phyloP scores from a whole-genome alignment of 352 stramenopile genomes.

The Detonula confervacea region DNA sequence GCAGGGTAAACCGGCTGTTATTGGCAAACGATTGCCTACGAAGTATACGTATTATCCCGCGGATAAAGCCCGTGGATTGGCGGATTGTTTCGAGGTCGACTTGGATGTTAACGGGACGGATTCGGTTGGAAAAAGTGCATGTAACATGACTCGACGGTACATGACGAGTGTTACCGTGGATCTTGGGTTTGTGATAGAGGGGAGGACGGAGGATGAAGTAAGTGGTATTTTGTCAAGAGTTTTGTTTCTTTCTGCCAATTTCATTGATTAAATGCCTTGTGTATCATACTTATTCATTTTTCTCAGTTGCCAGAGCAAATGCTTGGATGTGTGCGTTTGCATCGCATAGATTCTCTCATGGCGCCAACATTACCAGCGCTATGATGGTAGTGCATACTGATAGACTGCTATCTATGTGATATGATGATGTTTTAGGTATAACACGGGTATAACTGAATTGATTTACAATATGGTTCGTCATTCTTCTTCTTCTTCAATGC shows the following conservation, averaged over 20 bases:
- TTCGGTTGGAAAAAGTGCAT: constrained; percentile 62
- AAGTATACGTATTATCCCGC: constrained; percentile 71
- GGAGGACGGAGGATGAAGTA: constrained; percentile 55
- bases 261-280: background rate
- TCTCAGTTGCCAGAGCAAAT: constrained; percentile 77
- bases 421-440: background rate
- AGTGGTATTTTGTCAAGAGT: background rate
- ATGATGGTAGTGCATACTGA: no score
- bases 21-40: constrained; percentile 79
- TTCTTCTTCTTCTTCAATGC: constrained; percentile 47
- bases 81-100: constrained; percentile 58
- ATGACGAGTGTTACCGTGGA: constrained; percentile 77
- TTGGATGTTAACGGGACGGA: constrained; percentile 72
- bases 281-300: background rate
- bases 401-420: no score
- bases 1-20: constrained; percentile 77
- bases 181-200: constrained; percentile 84
- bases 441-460: background rate
- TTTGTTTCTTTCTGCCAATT: background rate
- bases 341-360: constrained; percentile 66
- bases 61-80: constrained; percentile 22
- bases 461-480: background rate
- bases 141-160: constrained; percentile 73
- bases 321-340: constrained; percentile 72
- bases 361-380: constrained; percentile 39